These are phyloP conservation scores for Salix purpurea DNA, from an alignment of 345 rosid genomes.

Conservation along the genomic window DNA sequence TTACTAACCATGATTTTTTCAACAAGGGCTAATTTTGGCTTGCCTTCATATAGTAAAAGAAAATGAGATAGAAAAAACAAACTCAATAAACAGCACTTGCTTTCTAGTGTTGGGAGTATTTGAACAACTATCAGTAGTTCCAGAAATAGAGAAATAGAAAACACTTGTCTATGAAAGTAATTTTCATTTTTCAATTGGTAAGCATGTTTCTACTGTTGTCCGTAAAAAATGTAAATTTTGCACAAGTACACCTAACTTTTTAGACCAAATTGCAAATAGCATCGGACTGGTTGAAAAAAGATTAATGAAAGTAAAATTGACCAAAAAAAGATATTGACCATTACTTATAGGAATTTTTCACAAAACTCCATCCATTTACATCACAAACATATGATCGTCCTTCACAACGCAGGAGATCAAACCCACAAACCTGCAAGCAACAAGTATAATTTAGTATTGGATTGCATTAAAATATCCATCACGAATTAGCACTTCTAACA, in stretches of 20 bases:
- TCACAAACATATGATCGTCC: slow-evolving; percentile 97
- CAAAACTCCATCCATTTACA: slow-evolving; percentile 99
- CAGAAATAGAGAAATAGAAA: not conserved
- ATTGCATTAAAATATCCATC: not conserved
- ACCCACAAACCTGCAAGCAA: slow-evolving; percentile 85
- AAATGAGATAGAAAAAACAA: not conserved
- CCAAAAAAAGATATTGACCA: slow-evolving; percentile 9
- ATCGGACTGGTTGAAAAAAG: not conserved
- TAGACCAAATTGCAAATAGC: not conserved
- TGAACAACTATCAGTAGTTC: not conserved
- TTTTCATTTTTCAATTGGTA: not conserved
- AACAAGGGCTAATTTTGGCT: not conserved
- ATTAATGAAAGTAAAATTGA: not conserved
- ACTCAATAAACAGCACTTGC: not conserved
- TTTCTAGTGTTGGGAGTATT: not conserved
- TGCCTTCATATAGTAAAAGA: not conserved
- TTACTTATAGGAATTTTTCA: slow-evolving; percentile 97
- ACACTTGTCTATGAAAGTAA: not conserved
- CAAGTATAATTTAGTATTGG: not conserved
- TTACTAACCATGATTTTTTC: not conserved
- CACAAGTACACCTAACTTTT: not conserved
- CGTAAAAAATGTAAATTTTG: not conserved
- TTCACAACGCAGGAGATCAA: slow-evolving; percentile 95
- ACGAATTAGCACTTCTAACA: not conserved
- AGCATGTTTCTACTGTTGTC: not conserved